Base-by-base conservation (phyloP, 2,329 filamentous ascomycete species). In the Alternaria novae-zelandiae region DNA sequence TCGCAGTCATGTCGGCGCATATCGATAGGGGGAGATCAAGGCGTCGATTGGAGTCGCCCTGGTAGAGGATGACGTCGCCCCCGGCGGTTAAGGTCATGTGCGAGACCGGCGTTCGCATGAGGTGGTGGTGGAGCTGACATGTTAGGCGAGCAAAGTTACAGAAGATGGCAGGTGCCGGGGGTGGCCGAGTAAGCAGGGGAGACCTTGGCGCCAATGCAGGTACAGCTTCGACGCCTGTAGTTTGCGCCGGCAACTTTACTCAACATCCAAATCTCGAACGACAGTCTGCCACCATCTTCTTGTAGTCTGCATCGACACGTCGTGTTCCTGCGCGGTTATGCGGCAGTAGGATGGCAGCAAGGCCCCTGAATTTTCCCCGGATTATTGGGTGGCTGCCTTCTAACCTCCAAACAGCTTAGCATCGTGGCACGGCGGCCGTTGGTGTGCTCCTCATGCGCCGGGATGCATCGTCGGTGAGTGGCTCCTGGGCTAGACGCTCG, bases 321-420 rank as follows among this genome's bases (percentile, higher is more conserved):
- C 20, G 20, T 53, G 30, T 36, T 53, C 28, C 20, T 32, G 47
- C 25, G 30, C 23, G 43, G 36, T 61, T 36, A 53, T 56, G 58
- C 50, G 49, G 59, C 49, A 25, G 30, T 25, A 44, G 15, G 21
- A 49, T 64, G 49, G 67, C 64, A 71, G 62, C 49, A 10, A 58
- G 64, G 64, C 74, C 76, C 75, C 74, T 76, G 75, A 77, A 78
- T 71, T 75, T 41, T 78, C 69, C 77, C 77, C 75, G 69, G 72
- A 66, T 76, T 75, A 77, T 76, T 75, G 73, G 62, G 43, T 74
- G 71, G 70, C 70, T 63, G 50, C 7, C 6, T 47, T 61, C 69
- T 67, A 67, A 15, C 1, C 74, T 56, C 11, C 26, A 59, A 46
- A 26, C 46, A 61, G 76, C 65, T 73, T 73, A 73, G 67, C 25